Evolutionary conservation across 805 yeast genomes (phyloP), one percentile per base, ranked within the genome.

Genomic region (Wickerhamiella dianesei): DNA sequence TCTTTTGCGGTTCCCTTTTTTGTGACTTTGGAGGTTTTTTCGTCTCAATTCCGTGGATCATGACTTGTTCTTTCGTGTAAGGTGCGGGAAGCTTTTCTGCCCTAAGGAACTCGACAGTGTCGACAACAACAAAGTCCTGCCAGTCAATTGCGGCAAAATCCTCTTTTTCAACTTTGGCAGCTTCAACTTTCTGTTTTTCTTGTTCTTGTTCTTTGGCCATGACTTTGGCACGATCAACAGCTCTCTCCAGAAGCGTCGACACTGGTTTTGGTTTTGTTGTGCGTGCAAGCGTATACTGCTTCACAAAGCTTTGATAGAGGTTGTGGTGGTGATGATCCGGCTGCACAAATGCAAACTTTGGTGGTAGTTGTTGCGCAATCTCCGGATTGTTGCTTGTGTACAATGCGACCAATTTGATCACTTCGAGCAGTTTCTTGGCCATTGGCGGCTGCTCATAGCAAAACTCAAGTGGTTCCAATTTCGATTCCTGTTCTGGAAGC

Each of bases 71-170:
- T 2, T 22, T 29, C 20, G 47, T 44, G 18, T 50, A 12, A 19
- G 58, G 64, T 12, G 54, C 53, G 18, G 61, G 58, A 48, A 79
- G 64, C 25, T 39, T 14, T 18, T 49, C 53, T 4, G 50, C 46
- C 36, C 40, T 39, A 41, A 48, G 75, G 53, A 86, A 80, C 43
- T 72, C 77, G 13, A 87, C 69, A 2, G 80, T 76, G 44, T 79
- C 85, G 5, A 84, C 80, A 16, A 84, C 69, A 2, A 72, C 69
- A 58, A 88, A 89, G 51, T 82, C 84, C 47, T 79, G 79, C 98
- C 98, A 89, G 63, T 88, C 87, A 19, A 86, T 79, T 8, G 82
- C 37, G 35, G 41, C 40, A 35, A 43, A 29, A 21, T 39, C 41
- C 18, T 21, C 29, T 4, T 35, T 13, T 8, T 35, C 45, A 2